phyloP scores from a whole-genome alignment of 2,329 filamentous ascomycete species.

The Paecilomyces dactylethromorphus region DNA sequence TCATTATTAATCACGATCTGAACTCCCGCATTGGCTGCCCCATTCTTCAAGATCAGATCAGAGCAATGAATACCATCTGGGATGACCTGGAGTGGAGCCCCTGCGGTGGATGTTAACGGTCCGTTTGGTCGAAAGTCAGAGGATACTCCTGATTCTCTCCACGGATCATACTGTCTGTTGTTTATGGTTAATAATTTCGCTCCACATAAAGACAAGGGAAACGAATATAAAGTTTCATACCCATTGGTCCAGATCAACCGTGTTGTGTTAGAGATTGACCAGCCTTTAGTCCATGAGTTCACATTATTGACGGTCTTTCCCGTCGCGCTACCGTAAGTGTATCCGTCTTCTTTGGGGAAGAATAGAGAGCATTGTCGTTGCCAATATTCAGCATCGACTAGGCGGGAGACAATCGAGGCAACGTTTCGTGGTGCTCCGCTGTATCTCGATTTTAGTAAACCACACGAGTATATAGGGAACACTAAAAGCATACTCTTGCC shows the following conservation, averaged over 20 bases:
- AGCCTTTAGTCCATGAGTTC: constrained; percentile 52
- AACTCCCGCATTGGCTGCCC: constrained; percentile 40
- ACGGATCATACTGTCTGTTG: constrained; percentile 50
- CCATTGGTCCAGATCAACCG: constrained; percentile 55
- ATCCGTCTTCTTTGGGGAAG: constrained; percentile 48
- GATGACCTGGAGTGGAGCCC: constrained; percentile 49
- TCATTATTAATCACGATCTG: constrained; percentile 45
- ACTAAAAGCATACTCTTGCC: constrained; percentile 41
- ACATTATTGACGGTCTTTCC: constrained; percentile 44
- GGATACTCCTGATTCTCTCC: constrained; percentile 49
- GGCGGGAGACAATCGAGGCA: constrained; percentile 47
- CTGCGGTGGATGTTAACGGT: constrained; percentile 40
- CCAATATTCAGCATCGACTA: constrained; percentile 47
- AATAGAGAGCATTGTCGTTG: constrained; percentile 49
- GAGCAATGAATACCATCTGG: constrained; percentile 51
- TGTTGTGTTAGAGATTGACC: constrained; percentile 45
- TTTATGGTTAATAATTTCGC: constrained; percentile 4
- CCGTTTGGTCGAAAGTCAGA: constrained; percentile 50
- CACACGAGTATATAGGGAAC: not conserved
- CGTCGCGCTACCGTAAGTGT: constrained; percentile 43
- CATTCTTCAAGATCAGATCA: constrained; percentile 46
- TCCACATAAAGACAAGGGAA: not conserved
- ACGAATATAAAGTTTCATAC: constrained; percentile 14
- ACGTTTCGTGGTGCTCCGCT: constrained; percentile 42
- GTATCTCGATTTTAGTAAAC: constrained; percentile 23